Percentiles rank a stretch among this genome's conserved stretches.
Evolutionary conservation across 805 yeast species (phyloP).

Genomic region (Metschnikowia similis): DNA sequence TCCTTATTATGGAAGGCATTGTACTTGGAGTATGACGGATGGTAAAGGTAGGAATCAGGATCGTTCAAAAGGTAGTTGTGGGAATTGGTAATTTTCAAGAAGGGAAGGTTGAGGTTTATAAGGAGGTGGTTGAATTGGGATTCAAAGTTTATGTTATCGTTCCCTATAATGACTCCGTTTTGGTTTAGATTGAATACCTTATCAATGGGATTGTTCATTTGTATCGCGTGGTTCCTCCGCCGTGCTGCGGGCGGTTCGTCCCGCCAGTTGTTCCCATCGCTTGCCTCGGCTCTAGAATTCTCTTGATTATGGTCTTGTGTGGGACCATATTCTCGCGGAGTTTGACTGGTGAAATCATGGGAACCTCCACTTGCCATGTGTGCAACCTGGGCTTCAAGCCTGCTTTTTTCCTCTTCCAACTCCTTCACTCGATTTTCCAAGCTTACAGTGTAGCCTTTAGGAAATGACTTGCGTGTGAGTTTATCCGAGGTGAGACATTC

Average conservation of each 20-base stretch:
- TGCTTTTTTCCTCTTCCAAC: constrained; percentile 47
- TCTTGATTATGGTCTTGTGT: neutral
- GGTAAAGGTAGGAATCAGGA: constrained; percentile 39
- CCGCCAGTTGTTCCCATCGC: neutral
- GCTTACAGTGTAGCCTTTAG: constrained; percentile 76
- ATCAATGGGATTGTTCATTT: constrained; percentile 42
- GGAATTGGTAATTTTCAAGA: constrained; percentile 40
- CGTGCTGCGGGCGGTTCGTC: constrained; percentile 8
- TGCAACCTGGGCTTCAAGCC: constrained; percentile 3
- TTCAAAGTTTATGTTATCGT: constrained; percentile 43
- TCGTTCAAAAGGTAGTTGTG: constrained; percentile 40
- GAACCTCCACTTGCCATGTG: constrained; percentile 17
- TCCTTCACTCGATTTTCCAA: constrained; percentile 59
- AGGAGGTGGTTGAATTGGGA: constrained; percentile 42
- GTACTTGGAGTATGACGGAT: constrained; percentile 35
- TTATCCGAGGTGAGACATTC: constrained; percentile 71
- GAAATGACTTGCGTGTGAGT: constrained; percentile 70
- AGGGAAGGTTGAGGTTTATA: constrained; percentile 40
- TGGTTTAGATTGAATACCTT: constrained; percentile 41
- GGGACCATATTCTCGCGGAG: constrained; percentile 25
- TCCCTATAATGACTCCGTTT: constrained; percentile 42
- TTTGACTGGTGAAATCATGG: constrained; percentile 21
- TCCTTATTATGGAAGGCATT: constrained; percentile 35
- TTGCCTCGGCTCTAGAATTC: neutral
- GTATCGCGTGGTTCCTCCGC: constrained; percentile 13